Evolutionary conservation across 768 basidiomycete genomes (phyloP).

Genomic region (Agrocybe pediades): DNA sequence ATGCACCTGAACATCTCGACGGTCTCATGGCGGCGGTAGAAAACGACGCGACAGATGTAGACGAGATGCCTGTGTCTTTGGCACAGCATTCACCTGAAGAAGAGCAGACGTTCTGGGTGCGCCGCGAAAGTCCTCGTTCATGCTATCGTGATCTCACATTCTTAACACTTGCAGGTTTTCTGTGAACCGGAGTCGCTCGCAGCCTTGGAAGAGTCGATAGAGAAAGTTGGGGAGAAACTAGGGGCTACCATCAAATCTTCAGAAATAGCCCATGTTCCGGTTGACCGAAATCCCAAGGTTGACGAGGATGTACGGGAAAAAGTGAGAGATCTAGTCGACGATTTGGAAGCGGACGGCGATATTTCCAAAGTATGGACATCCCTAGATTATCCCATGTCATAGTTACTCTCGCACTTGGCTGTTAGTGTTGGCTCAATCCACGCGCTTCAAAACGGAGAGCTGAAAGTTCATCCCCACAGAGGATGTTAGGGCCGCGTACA

Average conservation of each 20-base stretch:
- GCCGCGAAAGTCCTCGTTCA: background rate
- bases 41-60: slow-evolving; percentile 23
- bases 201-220: slow-evolving; percentile 17
- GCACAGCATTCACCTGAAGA: slow-evolving; percentile 1
- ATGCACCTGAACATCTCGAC: slow-evolving; percentile 44
- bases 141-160: background rate
- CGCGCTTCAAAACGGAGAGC: too few species aligned
- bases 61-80: slow-evolving; percentile 15
- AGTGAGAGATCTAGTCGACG: slow-evolving; percentile 48
- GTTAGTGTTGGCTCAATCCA: too few species aligned
- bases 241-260: slow-evolving; percentile 38
- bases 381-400: slow-evolving; percentile 5
- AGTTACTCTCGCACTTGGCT: background rate
- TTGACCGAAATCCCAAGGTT: slow-evolving; percentile 34
- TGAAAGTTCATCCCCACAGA: too few species aligned
- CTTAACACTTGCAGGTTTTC: slow-evolving; percentile 15
- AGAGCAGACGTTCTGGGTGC: slow-evolving; percentile 5
- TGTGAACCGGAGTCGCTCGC: slow-evolving; percentile 21
- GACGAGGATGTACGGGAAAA: slow-evolving; percentile 39
- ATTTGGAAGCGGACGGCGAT: slow-evolving; percentile 59
- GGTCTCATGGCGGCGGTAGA: slow-evolving; percentile 29
- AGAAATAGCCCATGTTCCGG: slow-evolving; percentile 58
- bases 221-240: slow-evolving; percentile 11
- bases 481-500: too few species aligned
- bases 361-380: slow-evolving; percentile 62